A percentile compares a stretch with the other conserved stretches of the same genome.
Evolutionary conservation across 2,329 filamentous ascomycete species (phyloP).

Genomic region (Elsinoe fawcettii): DNA sequence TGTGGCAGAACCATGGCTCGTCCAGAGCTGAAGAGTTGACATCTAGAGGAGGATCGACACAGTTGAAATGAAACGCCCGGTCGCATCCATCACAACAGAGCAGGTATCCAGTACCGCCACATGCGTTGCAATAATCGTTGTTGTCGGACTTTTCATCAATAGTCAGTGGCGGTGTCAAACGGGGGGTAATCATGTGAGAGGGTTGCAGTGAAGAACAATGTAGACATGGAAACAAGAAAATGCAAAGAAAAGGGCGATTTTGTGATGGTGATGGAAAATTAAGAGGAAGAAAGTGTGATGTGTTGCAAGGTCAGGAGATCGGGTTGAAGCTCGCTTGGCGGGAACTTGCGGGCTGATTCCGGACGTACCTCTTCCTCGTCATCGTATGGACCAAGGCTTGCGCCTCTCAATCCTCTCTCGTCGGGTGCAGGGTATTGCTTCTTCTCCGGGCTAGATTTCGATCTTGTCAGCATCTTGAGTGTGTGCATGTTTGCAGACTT

Average conservation of each 20-base stretch:
- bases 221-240: slow-evolving; percentile 15
- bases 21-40: slow-evolving; percentile 45
- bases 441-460: slow-evolving; percentile 59
- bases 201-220: neutral
- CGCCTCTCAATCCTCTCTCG: slow-evolving; percentile 59
- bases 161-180: slow-evolving; percentile 33
- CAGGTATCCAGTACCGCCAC: slow-evolving; percentile 73
- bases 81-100: slow-evolving; percentile 91
- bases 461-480: slow-evolving; percentile 16
- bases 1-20: slow-evolving; percentile 76
- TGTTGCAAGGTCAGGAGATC: slow-evolving; percentile 30
- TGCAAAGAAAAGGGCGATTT: slow-evolving; percentile 2
- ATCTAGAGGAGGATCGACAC: slow-evolving; percentile 68
- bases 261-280: slow-evolving; percentile 8
- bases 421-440: slow-evolving; percentile 60
- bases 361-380: slow-evolving; percentile 50
- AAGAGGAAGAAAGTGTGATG: slow-evolving; percentile 31
- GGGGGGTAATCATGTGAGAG: slow-evolving; percentile 10
- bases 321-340: slow-evolving; percentile 24
- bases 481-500: neutral
- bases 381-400: slow-evolving; percentile 54
- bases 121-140: slow-evolving; percentile 83
- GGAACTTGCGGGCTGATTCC: slow-evolving; percentile 27
- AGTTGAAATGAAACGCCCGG: slow-evolving; percentile 82
- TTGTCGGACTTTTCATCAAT: slow-evolving; percentile 50